Conservation (phyloP, 2,329 filamentous ascomycete species). For the Macrophomina pseudophaseolina region DNA sequence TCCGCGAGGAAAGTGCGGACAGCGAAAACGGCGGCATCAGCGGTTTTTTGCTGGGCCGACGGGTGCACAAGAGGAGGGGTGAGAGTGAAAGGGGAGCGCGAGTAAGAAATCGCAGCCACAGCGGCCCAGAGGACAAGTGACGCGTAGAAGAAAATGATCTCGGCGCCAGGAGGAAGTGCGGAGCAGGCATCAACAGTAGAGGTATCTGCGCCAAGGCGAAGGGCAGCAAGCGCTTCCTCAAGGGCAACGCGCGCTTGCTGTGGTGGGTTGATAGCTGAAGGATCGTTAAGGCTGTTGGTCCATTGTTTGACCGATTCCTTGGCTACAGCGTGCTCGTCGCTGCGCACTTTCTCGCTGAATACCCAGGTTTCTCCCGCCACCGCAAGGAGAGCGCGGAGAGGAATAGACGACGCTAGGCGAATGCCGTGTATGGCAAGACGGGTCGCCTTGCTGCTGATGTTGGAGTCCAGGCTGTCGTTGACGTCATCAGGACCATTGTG, state of each 20-base stretch:
- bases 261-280: constrained; percentile 23
- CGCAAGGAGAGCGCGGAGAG: constrained; percentile 49
- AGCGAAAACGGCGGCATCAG: background rate
- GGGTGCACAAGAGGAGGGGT: background rate
- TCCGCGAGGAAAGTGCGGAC: background rate
- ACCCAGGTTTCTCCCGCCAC: constrained; percentile 53
- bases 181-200: constrained; percentile 37
- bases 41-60: background rate
- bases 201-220: constrained; percentile 37
- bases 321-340: constrained; percentile 34
- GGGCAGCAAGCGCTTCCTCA: constrained; percentile 36
- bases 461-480: background rate
- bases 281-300: constrained; percentile 40
- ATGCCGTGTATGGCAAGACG: constrained; percentile 9
- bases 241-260: constrained; percentile 27
- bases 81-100: background rate
- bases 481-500: background rate
- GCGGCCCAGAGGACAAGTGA: constrained; percentile 42
- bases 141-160: constrained; percentile 44
- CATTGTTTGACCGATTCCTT: constrained; percentile 44
- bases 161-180: constrained; percentile 36
- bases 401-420: constrained; percentile 27
- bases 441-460: constrained; percentile 14
- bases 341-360: constrained; percentile 47
- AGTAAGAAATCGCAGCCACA: background rate